Conservation (phyloP, 345 rosid genomes). For the Brassica nigra region DNA sequence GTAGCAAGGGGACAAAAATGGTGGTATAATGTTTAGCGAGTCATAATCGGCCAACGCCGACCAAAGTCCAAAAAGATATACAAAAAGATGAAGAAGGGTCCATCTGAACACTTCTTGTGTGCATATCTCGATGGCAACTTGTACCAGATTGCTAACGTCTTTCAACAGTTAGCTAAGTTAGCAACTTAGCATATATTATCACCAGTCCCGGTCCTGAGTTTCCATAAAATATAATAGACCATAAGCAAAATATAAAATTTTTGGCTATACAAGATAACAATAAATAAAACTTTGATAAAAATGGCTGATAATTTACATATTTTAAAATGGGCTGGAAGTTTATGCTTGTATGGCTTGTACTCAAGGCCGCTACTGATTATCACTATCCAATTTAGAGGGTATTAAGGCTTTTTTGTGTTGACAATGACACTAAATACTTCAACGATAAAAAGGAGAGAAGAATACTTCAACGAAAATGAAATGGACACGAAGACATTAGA, state of each 20-base stretch:
- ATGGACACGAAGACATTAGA: neutral
- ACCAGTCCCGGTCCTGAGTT: no score
- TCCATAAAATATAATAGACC: no score
- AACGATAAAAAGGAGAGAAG: neutral
- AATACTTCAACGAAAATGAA: neutral
- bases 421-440: neutral
- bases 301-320: no score
- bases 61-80: conserved; percentile 43
- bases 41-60: conserved; percentile 53
- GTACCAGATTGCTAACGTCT: conserved; percentile 37
- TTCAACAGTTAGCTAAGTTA: neutral
- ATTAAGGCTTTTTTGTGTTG: neutral
- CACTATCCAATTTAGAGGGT: neutral
- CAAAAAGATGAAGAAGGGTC: conserved; percentile 41
- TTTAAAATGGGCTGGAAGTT: no score
- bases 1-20: conserved; percentile 1
- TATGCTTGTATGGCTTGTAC: no score
- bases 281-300: no score
- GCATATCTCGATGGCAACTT: conserved; percentile 40
- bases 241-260: no score
- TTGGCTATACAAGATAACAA: no score
- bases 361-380: no score
- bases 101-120: conserved; percentile 29
- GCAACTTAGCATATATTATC: neutral
- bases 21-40: conserved; percentile 22